Base-by-base conservation (phyloP, 2,329 filamentous ascomycete species). In the Neoarthrinium moseri region DNA sequence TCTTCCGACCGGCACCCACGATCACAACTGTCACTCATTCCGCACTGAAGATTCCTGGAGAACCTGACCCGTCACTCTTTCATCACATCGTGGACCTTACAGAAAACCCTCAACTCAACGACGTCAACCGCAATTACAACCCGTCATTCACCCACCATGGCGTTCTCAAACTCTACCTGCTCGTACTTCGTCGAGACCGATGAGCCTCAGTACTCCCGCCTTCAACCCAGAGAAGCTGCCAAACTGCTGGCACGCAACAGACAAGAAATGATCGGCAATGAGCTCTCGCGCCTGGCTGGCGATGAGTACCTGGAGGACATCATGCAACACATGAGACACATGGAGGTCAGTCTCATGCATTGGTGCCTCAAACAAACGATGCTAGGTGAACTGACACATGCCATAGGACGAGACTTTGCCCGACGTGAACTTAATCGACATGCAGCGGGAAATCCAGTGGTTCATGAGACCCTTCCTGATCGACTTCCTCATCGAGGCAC, bases 391-490 rank as follows among this genome's bases (percentile, higher is more conserved):
- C 41, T n/a, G 17, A 33, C 21, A 11, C 13, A 13, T 27, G 11
- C n/a, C n/a, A 39, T 43, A 81, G 80, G 81, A 86, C 61, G 87
- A 95, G 70, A 97, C 94, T 22, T 77, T 97, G 55, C 89, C 94
- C 44, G 94, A 99, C 68, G 92, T 95, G 66, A 92, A 92, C 67
- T 91, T 95, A 27, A 99, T 99, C 67, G 94, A 99, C 68, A 96
- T 97, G 70, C 94, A 99, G 71, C 91, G 91, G 55, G 94, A 99
- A 78, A 97, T 99, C 53, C 91, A 97, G 66, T 99, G 94, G 94
- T 97, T 95, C 72, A 99, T 99, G 94, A 80, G 94, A 60, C 94
- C 94, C 1, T 97, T 96, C 68, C 84, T 99, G 27, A 88, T 99
- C 64, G 94, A 99, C 74, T 99, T 99, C 72, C 81, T 99, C 56